Conservation (phyloP, 768 basidiomycete genomes). For the Russula abietina region DNA sequence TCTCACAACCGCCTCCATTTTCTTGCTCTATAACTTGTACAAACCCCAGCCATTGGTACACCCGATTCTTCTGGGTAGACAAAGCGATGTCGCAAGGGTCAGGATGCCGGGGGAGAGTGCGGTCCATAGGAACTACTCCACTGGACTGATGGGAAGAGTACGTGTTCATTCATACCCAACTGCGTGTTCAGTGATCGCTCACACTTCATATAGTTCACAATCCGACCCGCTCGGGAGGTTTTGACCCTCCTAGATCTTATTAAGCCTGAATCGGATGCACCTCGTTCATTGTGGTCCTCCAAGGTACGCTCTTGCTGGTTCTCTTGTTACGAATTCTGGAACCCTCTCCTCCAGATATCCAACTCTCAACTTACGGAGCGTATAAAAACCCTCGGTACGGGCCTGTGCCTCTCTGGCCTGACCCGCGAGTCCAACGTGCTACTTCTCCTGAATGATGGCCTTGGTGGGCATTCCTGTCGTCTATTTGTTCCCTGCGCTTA, state of each 20-base stretch:
- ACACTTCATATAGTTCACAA: slow-evolving; percentile 53
- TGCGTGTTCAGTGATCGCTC: slow-evolving; percentile 4
- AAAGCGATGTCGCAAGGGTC: slow-evolving; percentile 83
- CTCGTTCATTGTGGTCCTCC: slow-evolving; percentile 74
- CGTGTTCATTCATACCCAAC: slow-evolving; percentile 27
- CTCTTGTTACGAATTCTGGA: background rate
- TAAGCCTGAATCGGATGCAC: slow-evolving; percentile 55
- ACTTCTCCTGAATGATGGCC: slow-evolving; percentile 70
- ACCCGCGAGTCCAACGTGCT: slow-evolving; percentile 60
- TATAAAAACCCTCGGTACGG: slow-evolving; percentile 66
- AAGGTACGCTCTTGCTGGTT: slow-evolving; percentile 40
- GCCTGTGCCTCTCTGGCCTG: slow-evolving; percentile 53
- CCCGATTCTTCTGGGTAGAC: slow-evolving; percentile 86
- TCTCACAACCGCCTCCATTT: slow-evolving; percentile 68
- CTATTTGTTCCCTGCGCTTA: slow-evolving; percentile 7
- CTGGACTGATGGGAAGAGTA: slow-evolving; percentile 76
- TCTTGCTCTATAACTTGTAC: slow-evolving; percentile 71
- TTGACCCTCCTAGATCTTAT: slow-evolving; percentile 62
- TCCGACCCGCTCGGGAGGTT: slow-evolving; percentile 66
- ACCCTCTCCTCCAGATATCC: slow-evolving; percentile 49
- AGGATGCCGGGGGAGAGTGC: slow-evolving; percentile 79
- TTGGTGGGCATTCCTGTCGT: slow-evolving; percentile 42
- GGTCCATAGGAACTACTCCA: slow-evolving; percentile 85
- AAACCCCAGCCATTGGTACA: slow-evolving; percentile 83
- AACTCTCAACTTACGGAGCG: slow-evolving; percentile 67